Base-by-base conservation (phyloP, 805 yeast genomes). In the Spathaspora hagerdaliae region DNA sequence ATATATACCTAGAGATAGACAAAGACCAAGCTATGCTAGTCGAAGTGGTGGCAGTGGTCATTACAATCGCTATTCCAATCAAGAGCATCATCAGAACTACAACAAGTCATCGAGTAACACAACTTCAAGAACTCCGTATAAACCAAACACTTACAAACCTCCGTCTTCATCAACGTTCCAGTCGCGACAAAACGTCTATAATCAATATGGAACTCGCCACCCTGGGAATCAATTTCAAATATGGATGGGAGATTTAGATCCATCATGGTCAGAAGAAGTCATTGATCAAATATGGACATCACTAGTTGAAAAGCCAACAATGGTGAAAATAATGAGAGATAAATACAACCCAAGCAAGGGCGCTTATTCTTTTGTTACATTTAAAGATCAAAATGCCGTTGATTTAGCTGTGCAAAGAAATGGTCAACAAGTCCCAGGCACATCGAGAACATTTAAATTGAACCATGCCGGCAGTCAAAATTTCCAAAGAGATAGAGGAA, bases 221-320 rank as follows among this genome's bases (percentile, higher is more conserved):
- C 14, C 42, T 11, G 39, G 43, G n/a, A 45, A 37, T 14, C 54
- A 59, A 24, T 66, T 65, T 35, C 82, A 78, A 52, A 58, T 86
- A 41, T 86, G 91, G 85, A 91, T 90, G 96, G 97, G 97, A 19
- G 97, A 88, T 56, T 67, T 90, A 38, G 96, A 89, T 54, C 87
- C 87, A 8, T 71, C 78, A 60, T 87, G 96, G 90, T 87, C 85
- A 49, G 97, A 90, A 59, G 61, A 68, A 35, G 69, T 77, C 10
- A 76, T 91, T 43, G 73, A 73, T 41, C 77, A 78, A 47, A 77
- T 90, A 39, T 90, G 96, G 97, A 61, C 74, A 4, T 56, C 74
- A 24, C 65, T 83, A 10, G 89, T 94, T n/a, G 87, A 84, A 51
- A 70, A 71, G 69, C 64, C 83, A 57, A 44, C 65, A 53, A 48